Conservation (phyloP, 495 filamentous ascomycete genomes). For the Trypethelium eluteriae region DNA sequence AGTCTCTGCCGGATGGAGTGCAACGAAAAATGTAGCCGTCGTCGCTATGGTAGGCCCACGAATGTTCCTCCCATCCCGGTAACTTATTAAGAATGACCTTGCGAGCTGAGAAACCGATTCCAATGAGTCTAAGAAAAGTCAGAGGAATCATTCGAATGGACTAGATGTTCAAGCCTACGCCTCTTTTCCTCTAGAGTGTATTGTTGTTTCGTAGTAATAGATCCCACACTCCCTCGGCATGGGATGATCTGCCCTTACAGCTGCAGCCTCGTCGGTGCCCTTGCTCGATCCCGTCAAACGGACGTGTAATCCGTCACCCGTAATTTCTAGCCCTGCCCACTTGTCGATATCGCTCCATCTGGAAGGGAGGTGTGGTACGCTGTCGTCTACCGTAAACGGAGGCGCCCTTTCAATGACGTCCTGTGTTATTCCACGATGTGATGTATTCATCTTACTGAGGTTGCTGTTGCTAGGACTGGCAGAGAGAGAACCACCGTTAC, state of each 20-base stretch:
- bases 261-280: conserved; percentile 68
- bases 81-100: conserved; percentile 71
- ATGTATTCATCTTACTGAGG: conserved; percentile 58
- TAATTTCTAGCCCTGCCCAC: conserved; percentile 61
- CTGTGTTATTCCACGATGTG: conserved; percentile 75
- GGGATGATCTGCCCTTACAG: conserved; percentile 75
- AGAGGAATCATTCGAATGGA: no score
- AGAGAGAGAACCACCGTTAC: conserved; percentile 46
- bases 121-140: conserved; percentile 57
- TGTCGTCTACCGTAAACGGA: conserved; percentile 46
- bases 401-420: conserved; percentile 78
- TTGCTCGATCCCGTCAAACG: conserved; percentile 59
- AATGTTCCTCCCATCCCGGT: conserved; percentile 91
- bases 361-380: conserved; percentile 62
- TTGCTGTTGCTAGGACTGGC: conserved; percentile 56
- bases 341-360: conserved; percentile 79
- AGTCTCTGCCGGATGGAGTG: conserved; percentile 64
- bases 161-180: conserved; percentile 50
- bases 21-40: conserved; percentile 82
- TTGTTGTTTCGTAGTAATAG: conserved; percentile 93
- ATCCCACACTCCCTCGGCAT: conserved; percentile 92
- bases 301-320: conserved; percentile 68
- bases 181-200: conserved; percentile 76
- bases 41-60: conserved; percentile 96
- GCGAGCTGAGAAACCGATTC: conserved; percentile 74